Evolutionary conservation across 495 filamentous ascomycete genomes (phyloP), one percentile per base, ranked within the genome.

Genomic region (Extremus antarcticus): DNA sequence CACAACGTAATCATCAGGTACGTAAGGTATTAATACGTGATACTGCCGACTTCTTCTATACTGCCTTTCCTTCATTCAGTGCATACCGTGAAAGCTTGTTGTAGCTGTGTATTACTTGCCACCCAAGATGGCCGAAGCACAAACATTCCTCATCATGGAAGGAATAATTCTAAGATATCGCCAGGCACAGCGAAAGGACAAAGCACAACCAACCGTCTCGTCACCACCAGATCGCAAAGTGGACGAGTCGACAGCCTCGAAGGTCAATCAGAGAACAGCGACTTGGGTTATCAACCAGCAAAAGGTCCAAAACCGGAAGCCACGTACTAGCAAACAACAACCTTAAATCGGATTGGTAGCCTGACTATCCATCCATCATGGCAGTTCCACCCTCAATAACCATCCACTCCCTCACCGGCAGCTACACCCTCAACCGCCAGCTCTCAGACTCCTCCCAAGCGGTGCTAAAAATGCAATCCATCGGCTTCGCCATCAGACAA

Each of bases 401-500:
- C 13, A 57, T 46, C 35, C 40, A 50, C 11, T 45, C 58, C 55
- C 52, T 62, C 23, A 39, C 43, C 45, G 59, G 59, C 43, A 49
- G 43, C 32, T 62, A 62, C 51, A 47, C 47, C 32, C 50, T 62
- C 47, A 62, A 67, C 71, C 20, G 74, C 61, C 10, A 64, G 67
- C 53, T 78, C 71, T 7, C 62, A 61, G 50, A 73, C 70, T 32
- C 67, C 71, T n/a, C 40, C 2, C 23, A 54, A 25, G 11, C 2
- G 16, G 19, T 58, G 9, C 59, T 62, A 16, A 54, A 58, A 35
- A 51, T 60, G 72, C 92, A 96, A 81, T 84, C 84, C 70, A 72
- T 98, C 50, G 53, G 82, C 75, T 98, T 86, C 86, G 60, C 88
- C 51, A 76, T 80, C 25, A 91, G 92, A 70, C 88, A 85, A 73